Conservation (phyloP, 768 basidiomycete genomes). For the Tulasnella sp. region DNA sequence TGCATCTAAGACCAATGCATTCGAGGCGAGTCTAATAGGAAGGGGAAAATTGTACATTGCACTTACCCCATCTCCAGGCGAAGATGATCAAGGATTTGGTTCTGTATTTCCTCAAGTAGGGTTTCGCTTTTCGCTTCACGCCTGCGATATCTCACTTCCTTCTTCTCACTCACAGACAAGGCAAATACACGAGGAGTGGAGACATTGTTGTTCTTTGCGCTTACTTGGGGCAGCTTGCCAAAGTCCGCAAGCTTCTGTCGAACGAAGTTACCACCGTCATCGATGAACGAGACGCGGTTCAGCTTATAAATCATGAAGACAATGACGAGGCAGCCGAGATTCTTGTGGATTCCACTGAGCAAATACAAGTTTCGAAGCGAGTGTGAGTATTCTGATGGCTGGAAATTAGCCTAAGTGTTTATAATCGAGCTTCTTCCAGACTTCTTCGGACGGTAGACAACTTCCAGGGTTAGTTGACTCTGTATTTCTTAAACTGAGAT, state of each 20-base stretch:
- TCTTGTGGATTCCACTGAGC: slow-evolving; percentile 30
- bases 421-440: slow-evolving; percentile 39
- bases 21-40: slow-evolving; percentile 42
- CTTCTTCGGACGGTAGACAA: slow-evolving; percentile 64
- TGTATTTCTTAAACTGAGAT: not conserved
- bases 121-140: not conserved
- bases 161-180: slow-evolving; percentile 34
- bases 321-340: slow-evolving; percentile 25
- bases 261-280: slow-evolving; percentile 52
- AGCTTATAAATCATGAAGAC: slow-evolving; percentile 45
- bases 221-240: slow-evolving; percentile 45
- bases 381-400: slow-evolving; percentile 34
- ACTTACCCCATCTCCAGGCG: slow-evolving; percentile 28
- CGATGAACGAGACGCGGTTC: slow-evolving; percentile 59
- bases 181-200: slow-evolving; percentile 40
- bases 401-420: not conserved
- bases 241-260: slow-evolving; percentile 38
- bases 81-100: slow-evolving; percentile 48
- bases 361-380: slow-evolving; percentile 45
- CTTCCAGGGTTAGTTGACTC: slow-evolving; percentile 40
- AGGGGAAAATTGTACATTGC: slow-evolving; percentile 23
- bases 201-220: slow-evolving; percentile 51
- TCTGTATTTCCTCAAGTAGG: slow-evolving; percentile 41
- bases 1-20: slow-evolving; percentile 55
- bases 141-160: not conserved